phyloP scores from a whole-genome alignment of 495 filamentous ascomycete species.

The Tuber melanosporum region DNA sequence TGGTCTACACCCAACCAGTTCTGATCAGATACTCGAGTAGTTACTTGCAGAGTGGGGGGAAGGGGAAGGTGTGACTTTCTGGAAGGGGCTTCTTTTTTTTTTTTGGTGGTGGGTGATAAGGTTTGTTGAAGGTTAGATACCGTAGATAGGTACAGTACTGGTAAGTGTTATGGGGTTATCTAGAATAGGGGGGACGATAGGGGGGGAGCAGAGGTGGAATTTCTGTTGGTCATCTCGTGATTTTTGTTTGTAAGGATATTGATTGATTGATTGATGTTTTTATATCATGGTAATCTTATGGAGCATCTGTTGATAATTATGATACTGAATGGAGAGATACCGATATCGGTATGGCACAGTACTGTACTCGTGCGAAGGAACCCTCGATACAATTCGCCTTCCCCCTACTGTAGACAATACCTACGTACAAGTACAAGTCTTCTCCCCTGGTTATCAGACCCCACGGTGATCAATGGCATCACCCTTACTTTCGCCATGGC shows the following conservation, averaged over 20 bases:
- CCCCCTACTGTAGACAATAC: not conserved
- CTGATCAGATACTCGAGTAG: not conserved
- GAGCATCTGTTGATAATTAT: not conserved
- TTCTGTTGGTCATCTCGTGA: slow-evolving; percentile 2
- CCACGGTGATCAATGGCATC: not conserved
- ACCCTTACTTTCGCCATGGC: not conserved
- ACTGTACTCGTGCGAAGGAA: not conserved
- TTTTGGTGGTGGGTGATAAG: not conserved
- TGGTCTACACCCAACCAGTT: not conserved
- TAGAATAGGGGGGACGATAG: not conserved
- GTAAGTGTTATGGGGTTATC: not conserved
- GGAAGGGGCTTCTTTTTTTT: not conserved
- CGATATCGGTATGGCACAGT: not conserved
- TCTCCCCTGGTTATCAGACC: not conserved
- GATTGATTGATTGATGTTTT: not conserved
- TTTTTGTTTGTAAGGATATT: not conserved
- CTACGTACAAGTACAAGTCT: not conserved
- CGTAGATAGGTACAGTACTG: too few relatives aligned
- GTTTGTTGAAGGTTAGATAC: not conserved
- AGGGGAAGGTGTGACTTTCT: not conserved
- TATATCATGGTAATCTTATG: not conserved
- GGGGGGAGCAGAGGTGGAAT: not conserved
- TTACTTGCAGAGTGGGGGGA: not conserved
- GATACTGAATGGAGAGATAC: not conserved
- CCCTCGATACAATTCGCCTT: not conserved